Conservation (phyloP, 345 rosid genomes). For the Salix udensis region DNA sequence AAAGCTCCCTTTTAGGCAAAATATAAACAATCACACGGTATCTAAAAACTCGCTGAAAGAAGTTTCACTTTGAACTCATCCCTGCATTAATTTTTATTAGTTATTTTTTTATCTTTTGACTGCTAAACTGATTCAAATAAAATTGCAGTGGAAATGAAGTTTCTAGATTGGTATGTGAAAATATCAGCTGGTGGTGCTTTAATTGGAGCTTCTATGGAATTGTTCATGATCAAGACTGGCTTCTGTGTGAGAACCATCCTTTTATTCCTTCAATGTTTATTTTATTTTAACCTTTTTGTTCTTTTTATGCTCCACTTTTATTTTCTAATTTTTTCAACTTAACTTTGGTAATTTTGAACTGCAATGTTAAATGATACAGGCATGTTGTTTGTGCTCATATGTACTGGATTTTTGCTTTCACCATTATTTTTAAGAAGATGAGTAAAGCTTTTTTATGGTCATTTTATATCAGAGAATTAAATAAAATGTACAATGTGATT, state of each 20-base stretch:
- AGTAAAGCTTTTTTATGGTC: neutral
- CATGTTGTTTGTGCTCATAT: neutral
- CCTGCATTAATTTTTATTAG: neutral
- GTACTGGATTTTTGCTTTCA: neutral
- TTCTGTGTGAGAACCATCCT: slow-evolving; percentile 69
- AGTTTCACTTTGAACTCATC: neutral
- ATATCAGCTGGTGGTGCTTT: slow-evolving; percentile 67
- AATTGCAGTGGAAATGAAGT: slow-evolving; percentile 35
- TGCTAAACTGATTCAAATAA: neutral
- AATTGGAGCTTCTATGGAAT: slow-evolving; percentile 83
- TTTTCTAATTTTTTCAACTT: neutral
- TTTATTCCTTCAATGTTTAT: slow-evolving; percentile 1
- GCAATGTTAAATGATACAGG: neutral
- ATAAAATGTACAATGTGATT: too few species aligned
- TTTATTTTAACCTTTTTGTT: neutral
- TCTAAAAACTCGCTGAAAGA: neutral
- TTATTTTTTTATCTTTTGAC: neutral
- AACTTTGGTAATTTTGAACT: neutral
- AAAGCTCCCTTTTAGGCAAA: neutral
- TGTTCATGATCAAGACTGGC: slow-evolving; percentile 91
- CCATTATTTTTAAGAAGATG: neutral
- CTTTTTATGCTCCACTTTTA: neutral
- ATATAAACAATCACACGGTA: neutral
- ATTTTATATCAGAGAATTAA: neutral
- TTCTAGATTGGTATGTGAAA: slow-evolving; percentile 81